Base-by-base conservation (phyloP, 1,284 basidiomycete species). In the Sporisorium sorghi region DNA sequence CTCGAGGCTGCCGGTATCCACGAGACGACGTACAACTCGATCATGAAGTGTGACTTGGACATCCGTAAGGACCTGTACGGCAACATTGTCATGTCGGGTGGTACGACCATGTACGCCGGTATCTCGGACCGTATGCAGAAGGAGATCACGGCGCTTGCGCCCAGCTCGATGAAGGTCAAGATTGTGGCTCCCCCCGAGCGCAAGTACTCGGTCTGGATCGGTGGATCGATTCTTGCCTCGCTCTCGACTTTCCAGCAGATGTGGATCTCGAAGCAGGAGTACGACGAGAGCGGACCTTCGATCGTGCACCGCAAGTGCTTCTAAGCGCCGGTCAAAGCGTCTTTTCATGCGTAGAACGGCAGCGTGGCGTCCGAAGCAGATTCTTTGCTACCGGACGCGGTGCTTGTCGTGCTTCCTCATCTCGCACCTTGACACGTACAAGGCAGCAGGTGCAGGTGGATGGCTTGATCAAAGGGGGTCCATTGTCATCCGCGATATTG, bases 51-150 rank as follows among this genome's bases (percentile, higher is more conserved):
- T 85, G 89, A 90, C 85, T 84, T 90, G 55, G 87, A 87, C 84
- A 87, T 88, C 81, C 85, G 86, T 77, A 92, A 92, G 84, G 93
- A 94, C 82, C 89, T 97, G 59, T 96, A 95, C 87, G 92, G 92
- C 72, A 95, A 95, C 87, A 91, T 97, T 76, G 93, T 96, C 84
- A 90, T 97, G 82, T 96, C 93, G 58, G 94, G 94, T 85, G 94
- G 94, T 86, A 94, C 93, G 73, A 97, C 94, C 83, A 96, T 97
- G 94, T 96, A 94, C 91, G 92, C 93, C 75, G 94, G 94, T 88
- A 94, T 97, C 82, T 85, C 93, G 81, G 94, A 97, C 87, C 92
- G 95, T 84, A 96, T 97, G 93, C 93, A 95, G 88, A 96, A 95
- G 89, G 95, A 97, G 88, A 89, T 98, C 85, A 93, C 92, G 49